Base-by-base conservation (phyloP, 2,329 filamentous ascomycete genomes). In the Sarocladiaceae sp. region DNA sequence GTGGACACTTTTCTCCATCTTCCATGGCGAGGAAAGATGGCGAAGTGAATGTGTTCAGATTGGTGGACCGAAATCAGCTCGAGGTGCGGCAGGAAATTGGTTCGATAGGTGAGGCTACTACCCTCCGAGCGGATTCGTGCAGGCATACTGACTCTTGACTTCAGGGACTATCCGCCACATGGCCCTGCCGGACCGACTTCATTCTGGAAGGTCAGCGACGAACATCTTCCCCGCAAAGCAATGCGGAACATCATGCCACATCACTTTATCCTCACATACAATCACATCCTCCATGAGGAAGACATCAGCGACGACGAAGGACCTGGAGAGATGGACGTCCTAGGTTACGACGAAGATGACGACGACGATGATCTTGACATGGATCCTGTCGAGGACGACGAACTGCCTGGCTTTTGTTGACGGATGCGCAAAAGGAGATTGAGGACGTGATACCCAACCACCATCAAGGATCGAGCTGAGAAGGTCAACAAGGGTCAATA, bases 41-140 rank as follows among this genome's bases (percentile, higher is more conserved):
- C 78, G 81, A n/a, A 87, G 83, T 60, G 88, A 93, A 68, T 81
- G 86, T 8, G 74, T 92, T 5, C 88, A 93, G 65, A 67, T 92
- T 4, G 88, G 88, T 11, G 88, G 88, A 0, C 60, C 82, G 1
- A 69, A 72, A 47, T 85, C 84, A 5, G 81, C 78, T 6, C 76
- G 87, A 7, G 87, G 87, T 1, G 82, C 90, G 0, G 62, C 90
- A 2, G 88, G 88, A 0, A 85, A 82, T 50, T 93, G 88, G 88
- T 92, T 90, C 60, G 87, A 90, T 60, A 85, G 83, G 81, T 84
- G 70, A 55, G 71, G 61, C n/a, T 11, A 6, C 23, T 23, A 17
- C 20, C 23, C 11, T 6, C 35, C 37, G 2, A 15, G 18, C 20
- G 20, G 11, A n/a, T n/a, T n/a, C n/a, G n/a, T n/a, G 12, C n/a